Base-by-base conservation (phyloP, 192 early-diverging fungal species). In the Coemansia umbellata region DNA sequence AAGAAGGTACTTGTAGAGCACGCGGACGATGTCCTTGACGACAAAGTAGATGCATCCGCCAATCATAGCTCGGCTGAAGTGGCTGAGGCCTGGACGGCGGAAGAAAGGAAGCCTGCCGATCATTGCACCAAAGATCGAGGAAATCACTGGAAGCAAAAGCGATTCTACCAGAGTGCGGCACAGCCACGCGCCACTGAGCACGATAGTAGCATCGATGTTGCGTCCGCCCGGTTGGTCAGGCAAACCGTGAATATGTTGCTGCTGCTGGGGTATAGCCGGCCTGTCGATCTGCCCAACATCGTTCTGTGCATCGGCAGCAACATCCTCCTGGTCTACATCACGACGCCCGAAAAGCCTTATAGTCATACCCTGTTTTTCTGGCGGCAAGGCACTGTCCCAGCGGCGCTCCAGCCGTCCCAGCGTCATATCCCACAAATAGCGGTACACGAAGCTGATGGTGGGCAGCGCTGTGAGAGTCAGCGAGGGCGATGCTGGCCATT, bases 161-260 rank as follows among this genome's bases (percentile, higher is more conserved):
- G 85, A 82, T 37, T 85, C 82, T 8, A 86, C 78, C 31, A 85
- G 81, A 2, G 78, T 84, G 10, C 81, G 67, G 18, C 82, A 80
- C 17, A 85, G 41, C 50, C 78, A 71, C 14, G 66, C 64, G 13
- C 79, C 64, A 35, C 81, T 82, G 31, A 81, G 62, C 9, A 82
- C 75, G 39, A 83, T 77, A 4, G 82, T 69, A 3, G 81, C 73
- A 21, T 84, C 82, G 48, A 67, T 57, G 43, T 53, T 75, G 32
- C 40, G 66, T 15, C 61, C 53, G 24, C 31, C 50, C 3, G 43
- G 47, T 5, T 18, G 40, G 1, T 9, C 36, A 0, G 13, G 44
- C 32, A 15, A 42, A 32, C 44, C 33, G 17, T 30, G 35, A 32
- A 17, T 39, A 2, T 15, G 54, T 26, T 54, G 39, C 23, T 32